Base-by-base conservation (phyloP, 306 rosid species). In the Parietaria judaica region DNA sequence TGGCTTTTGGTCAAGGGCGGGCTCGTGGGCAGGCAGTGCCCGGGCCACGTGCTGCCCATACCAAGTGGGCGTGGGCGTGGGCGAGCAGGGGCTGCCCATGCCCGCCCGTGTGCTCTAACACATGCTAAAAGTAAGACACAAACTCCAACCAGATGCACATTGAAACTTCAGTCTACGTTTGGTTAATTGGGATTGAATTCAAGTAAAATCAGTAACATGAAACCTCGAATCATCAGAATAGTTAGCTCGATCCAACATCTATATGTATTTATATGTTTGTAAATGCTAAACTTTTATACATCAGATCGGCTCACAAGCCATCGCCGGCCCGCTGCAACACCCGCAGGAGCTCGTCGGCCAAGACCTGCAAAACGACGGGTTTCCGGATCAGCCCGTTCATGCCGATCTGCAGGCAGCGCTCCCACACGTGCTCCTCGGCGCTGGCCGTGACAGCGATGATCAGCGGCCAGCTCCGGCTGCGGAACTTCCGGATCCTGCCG, bases 331-430 rank as follows among this genome's bases (percentile, higher is more conserved):
- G 72, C 36, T 79, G 83, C 55, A 86, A 68, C 17, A 82, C 84
- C 60, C 77, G 66, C 34, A 75, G 62, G 36, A 89, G 91, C 70
- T 86, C 92, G 56, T 82, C 78, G 0, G 87, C 87, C 54, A 86
- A 68, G 45, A 80, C 83, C 59, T 76, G 81, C 63, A 86, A 81
- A 7, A 80, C 69, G 44, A 89, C 76, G n/a, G 95, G 92, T 61
- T 86, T 86, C 14, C 85, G 76, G 52, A 89, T 76, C 61, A 86
- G 39, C 49, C 95, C 95, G 59, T 86, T 86, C 81, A 89, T 89
- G 62, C 97, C 97, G 5, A 77, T 72, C 48, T 73, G 83, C 17
- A 80, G 38, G 72, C 97, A 89, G 67, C 76, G 81, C 70, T 89
- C 89, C 79, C 70, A 81, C 71, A 81, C 75, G 57, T 78, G 58